Conservation (phyloP, 805 yeast species). For the Saccharomycopsis selenospora region DNA sequence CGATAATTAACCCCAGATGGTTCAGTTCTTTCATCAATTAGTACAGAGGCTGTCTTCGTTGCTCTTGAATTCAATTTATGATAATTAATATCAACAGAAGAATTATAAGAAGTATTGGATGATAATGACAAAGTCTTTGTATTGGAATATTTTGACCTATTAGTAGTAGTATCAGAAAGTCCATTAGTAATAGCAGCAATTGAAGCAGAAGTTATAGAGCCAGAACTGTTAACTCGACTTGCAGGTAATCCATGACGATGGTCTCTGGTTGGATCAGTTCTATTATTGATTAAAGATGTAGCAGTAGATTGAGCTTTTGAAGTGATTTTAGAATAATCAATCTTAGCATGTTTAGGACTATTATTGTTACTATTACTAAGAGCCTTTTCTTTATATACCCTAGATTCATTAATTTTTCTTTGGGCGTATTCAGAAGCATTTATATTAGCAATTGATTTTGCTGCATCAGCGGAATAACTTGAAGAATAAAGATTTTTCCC, state of each 20-base stretch:
- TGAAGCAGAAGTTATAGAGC: neutral
- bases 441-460: conserved; percentile 7
- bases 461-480: conserved; percentile 7
- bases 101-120: conserved; percentile 32
- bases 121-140: conserved; percentile 2
- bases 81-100: conserved; percentile 33
- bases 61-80: conserved; percentile 44
- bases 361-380: neutral
- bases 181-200: too few species aligned
- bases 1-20: conserved; percentile 33
- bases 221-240: too few species aligned
- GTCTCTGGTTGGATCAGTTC: conserved; percentile 1
- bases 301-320: conserved; percentile 7
- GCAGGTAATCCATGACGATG: conserved; percentile 11
- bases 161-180: too few species aligned
- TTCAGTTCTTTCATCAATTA: conserved; percentile 38
- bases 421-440: conserved; percentile 7
- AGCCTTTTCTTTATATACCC: neutral
- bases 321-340: conserved; percentile 10
- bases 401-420: neutral
- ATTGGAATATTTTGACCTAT: neutral
- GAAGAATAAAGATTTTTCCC: neutral
- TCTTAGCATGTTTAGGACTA: neutral
- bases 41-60: conserved; percentile 37
- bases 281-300: conserved; percentile 1